Conservation (phyloP, 371 early-diverging fungal genomes). For the Rhizomucor pusillus region DNA sequence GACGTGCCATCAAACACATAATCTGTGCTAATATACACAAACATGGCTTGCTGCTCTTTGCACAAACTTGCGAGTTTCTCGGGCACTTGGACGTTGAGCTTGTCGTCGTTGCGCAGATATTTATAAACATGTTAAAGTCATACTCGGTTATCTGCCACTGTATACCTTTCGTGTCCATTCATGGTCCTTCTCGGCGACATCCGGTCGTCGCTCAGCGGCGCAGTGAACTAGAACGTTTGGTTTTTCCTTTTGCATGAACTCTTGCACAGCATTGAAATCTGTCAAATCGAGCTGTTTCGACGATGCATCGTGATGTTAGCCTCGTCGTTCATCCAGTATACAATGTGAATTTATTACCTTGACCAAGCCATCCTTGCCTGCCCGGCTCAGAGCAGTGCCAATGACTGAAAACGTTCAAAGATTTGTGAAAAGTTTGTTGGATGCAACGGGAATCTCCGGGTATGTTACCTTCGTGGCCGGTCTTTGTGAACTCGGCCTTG, state of each 20-base stretch:
- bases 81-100: conserved; percentile 72
- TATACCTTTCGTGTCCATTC: conserved; percentile 54
- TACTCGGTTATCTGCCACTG: background rate
- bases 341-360: conserved; percentile 37
- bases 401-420: conserved; percentile 52
- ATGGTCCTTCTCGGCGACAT: conserved; percentile 71
- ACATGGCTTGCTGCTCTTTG: conserved; percentile 42
- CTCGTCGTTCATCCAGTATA: too few species aligned
- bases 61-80: conserved; percentile 54
- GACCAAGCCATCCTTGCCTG: conserved; percentile 45
- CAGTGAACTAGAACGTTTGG: conserved; percentile 80
- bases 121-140: background rate
- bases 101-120: too few species aligned
- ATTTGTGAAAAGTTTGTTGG: too few species aligned
- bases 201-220: conserved; percentile 87
- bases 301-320: background rate
- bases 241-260: conserved; percentile 52
- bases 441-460: too few species aligned
- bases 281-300: conserved; percentile 63
- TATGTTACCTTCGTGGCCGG: conserved; percentile 52
- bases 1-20: conserved; percentile 88
- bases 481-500: conserved; percentile 43
- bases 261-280: conserved; percentile 47
- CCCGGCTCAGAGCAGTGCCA: conserved; percentile 72
- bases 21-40: conserved; percentile 89